Evolutionary conservation across 306 rosid species (phyloP), one percentile per base, ranked within the genome.

Genomic region (Pterocarpus santalinus): DNA sequence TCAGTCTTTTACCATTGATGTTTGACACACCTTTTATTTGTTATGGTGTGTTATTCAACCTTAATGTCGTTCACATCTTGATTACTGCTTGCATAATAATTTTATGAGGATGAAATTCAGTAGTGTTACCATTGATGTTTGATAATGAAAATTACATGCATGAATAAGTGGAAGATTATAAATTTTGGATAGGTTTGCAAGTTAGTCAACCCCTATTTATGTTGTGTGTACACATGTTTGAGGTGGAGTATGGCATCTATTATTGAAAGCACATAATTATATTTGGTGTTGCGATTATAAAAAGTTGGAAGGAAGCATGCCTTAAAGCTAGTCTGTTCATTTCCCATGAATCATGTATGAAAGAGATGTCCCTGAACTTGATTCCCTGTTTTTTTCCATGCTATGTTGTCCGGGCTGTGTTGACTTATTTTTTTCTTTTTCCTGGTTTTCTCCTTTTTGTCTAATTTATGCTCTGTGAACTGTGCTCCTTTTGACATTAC

Each of bases 181-280:
- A 77, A 72, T 56, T 72, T 82, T 34, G 12, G 58, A 12, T n/a
- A 43, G 78, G 65, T 32, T 73, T 60, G 22, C 47, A 56, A 64
- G 56, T 75, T 76, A 44, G 28, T 22, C 28, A 22, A 22, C 28
- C 28, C 28, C 28, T 22, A 22, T 22, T 22, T 22, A 22, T 22
- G 28, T 22, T 22, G 28, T 22, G 28, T 22, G 28, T 63, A 33
- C 8, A n/a, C 49, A 51, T 32, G 7, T 65, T 13, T 9, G 32
- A 16, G 28, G 28, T 1, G 55, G 75, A 67, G 34, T 32, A 47
- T 58, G 39, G 78, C 65, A 58, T 61, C 22, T 15, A 60, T 60
- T 8, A 12, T 52, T 22, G 28, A 22, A n/a, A 1, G 46, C 33
- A 17, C 7, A 36, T 44, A 60, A 22, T 39, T 84, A 11, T 34